Evolutionary conservation across 2,329 filamentous ascomycete genomes (phyloP).

Genomic region (Aureobasidium subglaciale): DNA sequence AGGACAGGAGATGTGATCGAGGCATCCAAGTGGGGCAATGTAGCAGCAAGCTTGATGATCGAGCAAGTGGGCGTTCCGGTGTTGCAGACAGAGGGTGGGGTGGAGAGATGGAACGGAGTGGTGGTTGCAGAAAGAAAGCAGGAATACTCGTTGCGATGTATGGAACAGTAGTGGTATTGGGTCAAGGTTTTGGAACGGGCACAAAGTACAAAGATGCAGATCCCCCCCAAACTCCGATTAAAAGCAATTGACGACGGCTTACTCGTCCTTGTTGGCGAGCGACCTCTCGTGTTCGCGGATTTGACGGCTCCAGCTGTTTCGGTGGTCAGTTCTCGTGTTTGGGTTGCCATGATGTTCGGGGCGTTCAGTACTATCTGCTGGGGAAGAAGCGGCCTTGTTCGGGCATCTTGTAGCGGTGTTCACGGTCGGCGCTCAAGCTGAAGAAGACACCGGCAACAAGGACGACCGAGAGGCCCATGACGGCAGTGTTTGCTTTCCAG

Average conservation of each 20-base stretch:
- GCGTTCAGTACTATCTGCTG: constrained; percentile 65
- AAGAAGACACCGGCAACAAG: constrained; percentile 63
- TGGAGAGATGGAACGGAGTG: constrained; percentile 44
- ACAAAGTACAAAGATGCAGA: background rate
- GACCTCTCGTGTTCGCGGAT: constrained; percentile 58
- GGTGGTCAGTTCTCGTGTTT: constrained; percentile 3
- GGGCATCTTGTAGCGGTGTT: constrained; percentile 67
- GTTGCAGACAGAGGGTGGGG: constrained; percentile 31
- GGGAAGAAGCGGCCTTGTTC: constrained; percentile 72
- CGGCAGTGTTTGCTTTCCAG: constrained; percentile 86
- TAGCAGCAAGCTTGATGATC: constrained; percentile 87
- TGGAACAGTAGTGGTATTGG: constrained; percentile 11
- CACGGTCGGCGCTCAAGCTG: constrained; percentile 66
- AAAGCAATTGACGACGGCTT: background rate
- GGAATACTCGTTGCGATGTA: constrained; percentile 20
- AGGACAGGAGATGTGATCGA: constrained; percentile 54
- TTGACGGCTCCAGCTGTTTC: constrained; percentile 57
- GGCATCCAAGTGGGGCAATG: constrained; percentile 68
- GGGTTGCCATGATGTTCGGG: background rate
- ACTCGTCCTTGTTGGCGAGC: background rate
- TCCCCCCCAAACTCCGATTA: constrained; percentile 14
- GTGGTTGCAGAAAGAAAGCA: constrained; percentile 31
- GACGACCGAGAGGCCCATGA: constrained; percentile 61
- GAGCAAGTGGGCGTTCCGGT: constrained; percentile 83
- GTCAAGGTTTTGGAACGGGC: background rate